Percentiles rank a stretch among this genome's conserved stretches.
These are phyloP conservation scores for Penicillium soppii DNA, from an alignment of 495 filamentous ascomycete genomes.

Conservation along the genomic window DNA sequence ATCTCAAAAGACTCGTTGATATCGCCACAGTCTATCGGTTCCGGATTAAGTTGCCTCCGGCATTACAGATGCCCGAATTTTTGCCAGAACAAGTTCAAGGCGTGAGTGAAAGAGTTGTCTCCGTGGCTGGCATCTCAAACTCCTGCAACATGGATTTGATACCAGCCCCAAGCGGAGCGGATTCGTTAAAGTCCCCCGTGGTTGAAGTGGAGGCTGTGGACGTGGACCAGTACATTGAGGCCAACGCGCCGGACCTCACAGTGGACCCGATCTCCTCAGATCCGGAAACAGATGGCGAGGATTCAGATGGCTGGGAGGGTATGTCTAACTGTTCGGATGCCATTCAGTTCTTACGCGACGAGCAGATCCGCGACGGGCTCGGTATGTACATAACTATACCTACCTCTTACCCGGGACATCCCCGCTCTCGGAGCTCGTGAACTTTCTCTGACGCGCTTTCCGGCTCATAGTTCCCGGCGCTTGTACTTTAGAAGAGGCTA, in stretches of 20 bases:
- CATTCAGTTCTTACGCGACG: constrained; percentile 61
- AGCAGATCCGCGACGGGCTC: constrained; percentile 58
- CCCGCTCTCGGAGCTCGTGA: constrained; percentile 25
- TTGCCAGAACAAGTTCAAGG: constrained; percentile 28
- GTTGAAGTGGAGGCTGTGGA: constrained; percentile 48
- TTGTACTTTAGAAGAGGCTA: constrained; percentile 74
- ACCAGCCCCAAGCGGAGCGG: constrained; percentile 41
- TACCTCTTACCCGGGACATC: constrained; percentile 20
- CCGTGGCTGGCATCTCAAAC: constrained; percentile 34
- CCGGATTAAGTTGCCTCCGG: constrained; percentile 40
- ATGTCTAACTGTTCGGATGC: constrained; percentile 68
- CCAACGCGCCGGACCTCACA: constrained; percentile 26
- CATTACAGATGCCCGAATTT: constrained; percentile 31
- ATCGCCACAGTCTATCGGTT: constrained; percentile 18
- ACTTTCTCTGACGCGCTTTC: constrained; percentile 14
- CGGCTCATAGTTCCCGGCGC: constrained; percentile 49
- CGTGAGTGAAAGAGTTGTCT: constrained; percentile 30
- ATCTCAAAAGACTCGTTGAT: neutral
- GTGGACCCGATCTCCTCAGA: constrained; percentile 32
- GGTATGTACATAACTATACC: constrained; percentile 23
- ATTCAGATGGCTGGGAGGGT: constrained; percentile 65
- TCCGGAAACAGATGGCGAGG: constrained; percentile 60
- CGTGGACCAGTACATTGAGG: constrained; percentile 19
- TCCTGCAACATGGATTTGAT: constrained; percentile 43
- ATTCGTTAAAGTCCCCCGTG: constrained; percentile 41